Base-by-base conservation (phyloP, 306 rosid species). In the Corylus heterophylla region DNA sequence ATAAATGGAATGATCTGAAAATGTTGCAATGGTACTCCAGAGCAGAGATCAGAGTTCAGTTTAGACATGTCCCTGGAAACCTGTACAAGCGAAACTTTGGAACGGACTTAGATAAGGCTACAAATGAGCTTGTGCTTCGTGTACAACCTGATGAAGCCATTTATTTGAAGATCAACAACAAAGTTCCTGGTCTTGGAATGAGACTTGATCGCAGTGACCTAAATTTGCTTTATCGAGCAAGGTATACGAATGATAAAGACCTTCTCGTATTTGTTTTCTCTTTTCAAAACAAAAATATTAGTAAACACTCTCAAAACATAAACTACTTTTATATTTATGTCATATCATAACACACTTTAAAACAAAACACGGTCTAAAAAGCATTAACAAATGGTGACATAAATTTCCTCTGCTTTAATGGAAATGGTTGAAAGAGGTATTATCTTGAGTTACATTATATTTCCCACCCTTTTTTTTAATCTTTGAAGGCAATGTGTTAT, bases 91-190 rank as follows among this genome's bases (percentile, higher is more conserved):
- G 90, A 31, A 95, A 84, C 71, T 91, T 95, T 59, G 98, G 98
- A 79, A 91, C 98, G 31, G 94, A 92, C 85, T 87, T 95, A 61
- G 98, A 90, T 83, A 91, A 95, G 87, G 91, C 98, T 25, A 91
- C 97, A 3, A 95, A 95, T 73, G 99, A 95, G 91, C 99, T 95
- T 44, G 96, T 95, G 77, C 91, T 95, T 73, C 97, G 97, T 45
- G 97, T 95, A n/a, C 99, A 95, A 77, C 99, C 99, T 44, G 90
- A 95, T 77, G 99, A 95, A 83, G 97, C 98, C 72, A 93, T 95
- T 81, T 93, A 89, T 83, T 84, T 95, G 92, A 95, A 93, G 91
- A 90, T 95, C 92, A 95, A 95, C 86, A 95, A 95, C 86, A 92
- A 95, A 83, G 90, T 95, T 76, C 99, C 99, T 45, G 99, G 99